phyloP scores from a whole-genome alignment of 1,139 yeast species.

The Protomyces arabidopsidicola region DNA sequence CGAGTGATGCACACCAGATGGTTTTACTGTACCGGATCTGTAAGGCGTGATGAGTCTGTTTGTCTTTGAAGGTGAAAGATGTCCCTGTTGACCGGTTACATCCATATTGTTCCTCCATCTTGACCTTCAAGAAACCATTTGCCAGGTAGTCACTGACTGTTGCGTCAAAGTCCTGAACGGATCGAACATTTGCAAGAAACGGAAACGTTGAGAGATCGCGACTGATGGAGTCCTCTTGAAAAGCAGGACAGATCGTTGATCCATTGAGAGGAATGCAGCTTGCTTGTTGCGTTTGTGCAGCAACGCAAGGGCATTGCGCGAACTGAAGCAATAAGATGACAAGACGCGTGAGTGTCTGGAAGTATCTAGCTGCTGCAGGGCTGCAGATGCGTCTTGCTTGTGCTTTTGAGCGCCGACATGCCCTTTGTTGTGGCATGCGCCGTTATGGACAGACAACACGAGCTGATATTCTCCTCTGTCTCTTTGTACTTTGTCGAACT shows the following conservation, averaged over 20 bases:
- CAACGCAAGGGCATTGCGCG: too few relatives aligned
- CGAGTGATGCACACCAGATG: conserved; percentile 24
- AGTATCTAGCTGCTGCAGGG: too few relatives aligned
- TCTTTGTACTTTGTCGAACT: too few relatives aligned
- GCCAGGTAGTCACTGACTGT: neutral
- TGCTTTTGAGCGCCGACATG: too few relatives aligned
- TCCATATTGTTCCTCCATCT: neutral
- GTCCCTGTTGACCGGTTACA: neutral
- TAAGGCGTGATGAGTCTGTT: neutral
- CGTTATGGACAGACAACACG: too few relatives aligned
- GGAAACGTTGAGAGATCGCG: neutral
- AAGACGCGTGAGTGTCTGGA: too few relatives aligned
- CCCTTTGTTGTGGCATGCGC: too few relatives aligned
- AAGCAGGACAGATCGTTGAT: neutral
- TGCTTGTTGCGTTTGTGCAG: too few relatives aligned
- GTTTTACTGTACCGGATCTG: conserved; percentile 12
- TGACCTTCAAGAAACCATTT: neutral
- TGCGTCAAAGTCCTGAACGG: neutral
- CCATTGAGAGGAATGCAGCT: neutral
- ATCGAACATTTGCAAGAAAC: neutral
- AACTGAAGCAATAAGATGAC: too few relatives aligned
- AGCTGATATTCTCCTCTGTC: too few relatives aligned
- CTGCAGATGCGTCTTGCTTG: too few relatives aligned
- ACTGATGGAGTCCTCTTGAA: neutral
- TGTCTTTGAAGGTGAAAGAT: neutral